Evolutionary conservation across 192 early-diverging fungal genomes (phyloP), one percentile per base, ranked within the genome.

Genomic region (Dissophora ornata): DNA sequence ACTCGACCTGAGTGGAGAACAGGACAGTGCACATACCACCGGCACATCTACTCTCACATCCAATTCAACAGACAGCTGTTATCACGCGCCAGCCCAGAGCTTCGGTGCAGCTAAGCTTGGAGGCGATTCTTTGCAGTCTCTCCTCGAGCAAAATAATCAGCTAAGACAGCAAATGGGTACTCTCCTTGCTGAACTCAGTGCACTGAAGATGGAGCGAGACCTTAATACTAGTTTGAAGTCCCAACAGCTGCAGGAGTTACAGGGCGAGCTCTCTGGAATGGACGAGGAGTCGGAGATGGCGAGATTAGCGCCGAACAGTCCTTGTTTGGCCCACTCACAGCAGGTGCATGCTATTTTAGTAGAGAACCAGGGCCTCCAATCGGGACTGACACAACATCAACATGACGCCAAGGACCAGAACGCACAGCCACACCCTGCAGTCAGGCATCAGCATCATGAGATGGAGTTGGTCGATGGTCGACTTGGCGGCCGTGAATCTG

Each of bases 121-220:
- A n/a, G n/a, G n/a, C n/a, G n/a, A n/a, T n/a, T n/a, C n/a, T n/a
- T n/a, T n/a, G n/a, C n/a, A n/a, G n/a, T n/a, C n/a, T n/a, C n/a
- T n/a, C n/a, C n/a, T n/a, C n/a, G n/a, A n/a, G n/a, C n/a, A n/a
- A 26, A 69, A 69, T 18, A 28, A 55, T 15, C 26, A 50, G 7
- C 19, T 69, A 12, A 60, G 54, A 40, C 47, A 60, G 19, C 49
- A 60, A 46, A 21, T 69, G 9, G 57, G 25, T 0, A 16, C 48
- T 9, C 57, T 69, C 24, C 11, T 21, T 10, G 36, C 29, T 13
- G 30, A 69, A 22, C 12, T 52, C 13, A 50, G 15, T 3, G n/a
- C 41, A 6, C 9, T 65, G 28, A 10, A 19, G 12, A 22, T 12
- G 42, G 40, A 41, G 6, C 19, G 15, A 6, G 57, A 12, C 5